phyloP scores from a whole-genome alignment of 129 eudicot genomes.

The carrot (Daucus carota) region DH1_v3.0 NC_030387.2:36739001-36739500 shows the following conservation, averaged over 20 bases:
- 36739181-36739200: background rate
- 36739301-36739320: background rate
- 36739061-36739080: conserved; percentile 57
- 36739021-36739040: background rate
- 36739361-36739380: background rate
- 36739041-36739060: conserved; percentile 74
- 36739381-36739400: background rate
- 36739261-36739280: background rate
- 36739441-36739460: no score
- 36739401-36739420: no score
- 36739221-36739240: background rate
- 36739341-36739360: background rate
- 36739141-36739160: conserved; percentile 58
- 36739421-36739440: no score
- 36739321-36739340: background rate
- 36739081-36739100: conserved; percentile 80
- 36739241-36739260: background rate
- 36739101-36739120: conserved; percentile 66
- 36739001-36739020: background rate
- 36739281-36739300: background rate
- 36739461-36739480: no score
- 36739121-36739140: conserved; percentile 59
- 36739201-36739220: no score
- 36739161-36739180: conserved; percentile 5
- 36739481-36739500: no score